Conservation (phyloP, 164 flowering plant species). For the Stephania yunnanensis region DNA sequence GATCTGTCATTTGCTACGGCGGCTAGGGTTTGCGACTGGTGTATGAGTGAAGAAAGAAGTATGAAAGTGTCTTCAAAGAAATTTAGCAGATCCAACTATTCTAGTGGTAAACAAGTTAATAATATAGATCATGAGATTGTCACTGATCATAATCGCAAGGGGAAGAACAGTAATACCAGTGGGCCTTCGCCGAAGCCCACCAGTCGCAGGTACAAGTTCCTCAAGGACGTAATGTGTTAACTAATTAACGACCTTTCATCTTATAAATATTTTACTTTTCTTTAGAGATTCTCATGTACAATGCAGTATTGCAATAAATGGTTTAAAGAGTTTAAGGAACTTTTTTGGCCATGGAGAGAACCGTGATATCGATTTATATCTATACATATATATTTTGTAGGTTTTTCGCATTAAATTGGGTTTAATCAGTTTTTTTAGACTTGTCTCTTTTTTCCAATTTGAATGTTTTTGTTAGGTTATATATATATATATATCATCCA, state of each 20-base stretch:
- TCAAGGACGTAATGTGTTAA: conserved; percentile 96
- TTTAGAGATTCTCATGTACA: too few relatives aligned
- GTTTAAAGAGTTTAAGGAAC: too few relatives aligned
- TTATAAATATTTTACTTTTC: too few relatives aligned
- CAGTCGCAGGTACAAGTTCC: conserved; percentile 84
- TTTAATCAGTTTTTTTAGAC: background rate
- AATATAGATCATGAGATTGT: conserved; percentile 27
- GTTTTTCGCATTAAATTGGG: background rate
- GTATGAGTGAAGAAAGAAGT: conserved; percentile 55
- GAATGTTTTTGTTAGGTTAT: background rate
- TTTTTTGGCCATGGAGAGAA: background rate
- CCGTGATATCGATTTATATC: background rate
- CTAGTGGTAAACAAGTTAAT: conserved; percentile 35
- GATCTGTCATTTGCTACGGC: conserved; percentile 33
- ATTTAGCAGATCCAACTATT: conserved; percentile 29
- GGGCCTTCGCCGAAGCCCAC: conserved; percentile 67
- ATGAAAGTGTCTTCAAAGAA: conserved; percentile 18
- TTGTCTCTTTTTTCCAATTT: background rate
- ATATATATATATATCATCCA: too few relatives aligned
- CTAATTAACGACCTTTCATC: background rate
- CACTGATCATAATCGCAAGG: conserved; percentile 28
- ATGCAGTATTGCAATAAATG: too few relatives aligned
- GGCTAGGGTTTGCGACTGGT: conserved; percentile 73
- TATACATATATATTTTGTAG: background rate
- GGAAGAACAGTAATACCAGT: conserved; percentile 32